Evolutionary conservation across 495 filamentous ascomycete genomes (phyloP).

Genomic region (Halenospora varia): DNA sequence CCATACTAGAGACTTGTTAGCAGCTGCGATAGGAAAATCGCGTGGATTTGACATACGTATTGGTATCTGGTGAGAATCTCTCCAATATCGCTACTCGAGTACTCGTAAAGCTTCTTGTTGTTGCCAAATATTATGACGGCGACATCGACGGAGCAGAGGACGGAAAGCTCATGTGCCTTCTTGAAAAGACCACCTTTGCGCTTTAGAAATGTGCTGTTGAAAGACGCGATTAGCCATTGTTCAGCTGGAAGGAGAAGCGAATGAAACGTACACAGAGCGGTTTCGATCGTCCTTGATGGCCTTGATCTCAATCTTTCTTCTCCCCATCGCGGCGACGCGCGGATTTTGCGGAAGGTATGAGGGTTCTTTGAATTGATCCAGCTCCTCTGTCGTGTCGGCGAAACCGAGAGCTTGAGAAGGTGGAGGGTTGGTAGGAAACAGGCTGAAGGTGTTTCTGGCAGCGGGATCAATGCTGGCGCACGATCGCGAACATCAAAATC

Average conservation of each 20-base stretch:
- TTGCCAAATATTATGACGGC: slow-evolving; percentile 97
- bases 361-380: slow-evolving; percentile 24
- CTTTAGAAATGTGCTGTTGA: slow-evolving; percentile 86
- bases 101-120: slow-evolving; percentile 98
- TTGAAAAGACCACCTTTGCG: slow-evolving; percentile 98
- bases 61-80: slow-evolving; percentile 82
- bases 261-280: slow-evolving; percentile 81
- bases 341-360: slow-evolving; percentile 20
- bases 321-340: slow-evolving; percentile 46
- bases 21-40: not conserved
- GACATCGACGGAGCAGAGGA: slow-evolving; percentile 96
- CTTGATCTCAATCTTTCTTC: slow-evolving; percentile 95
- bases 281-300: slow-evolving; percentile 99
- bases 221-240: not conserved
- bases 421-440: no score
- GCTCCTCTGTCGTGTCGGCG: slow-evolving; percentile 7
- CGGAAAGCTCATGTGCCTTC: slow-evolving; percentile 97
- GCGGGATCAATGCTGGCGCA: slow-evolving; percentile 2
- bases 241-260: not conserved
- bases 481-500: slow-evolving; percentile 1
- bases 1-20: slow-evolving; percentile 61
- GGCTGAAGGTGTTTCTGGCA: slow-evolving; percentile 1
- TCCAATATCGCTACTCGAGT: slow-evolving; percentile 89
- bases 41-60: slow-evolving; percentile 65
- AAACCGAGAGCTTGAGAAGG: no score